Evolutionary conservation across 768 basidiomycete species (phyloP), one percentile per base, ranked within the genome.

Genomic region (Termitomyces sp.): DNA sequence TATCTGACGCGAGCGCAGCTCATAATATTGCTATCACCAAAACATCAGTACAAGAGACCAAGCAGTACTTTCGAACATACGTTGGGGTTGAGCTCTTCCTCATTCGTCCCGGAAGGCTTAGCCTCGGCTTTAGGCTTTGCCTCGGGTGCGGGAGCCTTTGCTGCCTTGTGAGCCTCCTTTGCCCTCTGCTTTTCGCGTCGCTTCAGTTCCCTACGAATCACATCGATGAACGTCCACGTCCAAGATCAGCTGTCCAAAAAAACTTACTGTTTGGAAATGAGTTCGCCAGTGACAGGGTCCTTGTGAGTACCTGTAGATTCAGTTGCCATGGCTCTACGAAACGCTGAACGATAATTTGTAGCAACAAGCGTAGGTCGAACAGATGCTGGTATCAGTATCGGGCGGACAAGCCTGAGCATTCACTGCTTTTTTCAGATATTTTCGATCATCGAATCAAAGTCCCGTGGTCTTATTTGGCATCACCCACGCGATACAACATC

Each of bases 221-320:
- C 50, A 58, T 55, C 55, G 63, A 73, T 75, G 57, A 56, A 71
- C 73, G 61, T 70, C 61, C 46, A 71, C 73, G 61, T 70, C 61
- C 46, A 56, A 56, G 58, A 63, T 60, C 61, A 63, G 59, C 57
- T 40, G 49, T 43, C 20, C n/a, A 18, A n/a, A 12, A 65, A 47
- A 60, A 82, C 87, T 60, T 55, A 96, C 96, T 83, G 82, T 85
- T 99, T 99, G 76, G 94, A 97, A 69, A 99, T 87, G 88, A 97
- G 82, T 75, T 98, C 95, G 38, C 95, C 95, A 0, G 96, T 97
- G 63, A 94, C 83, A 44, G 89, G 89, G 72, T 94, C 91, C 80
- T 85, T 87, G 65, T 82, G 81, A 8, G 79, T 77, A 58, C 76
- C 78, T 36, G 76, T 69, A 54, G 76, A 57, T 55, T 79, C 76